phyloP scores from a whole-genome alignment of 805 yeast genomes.

The Wilhelminamyces savonicus region DNA sequence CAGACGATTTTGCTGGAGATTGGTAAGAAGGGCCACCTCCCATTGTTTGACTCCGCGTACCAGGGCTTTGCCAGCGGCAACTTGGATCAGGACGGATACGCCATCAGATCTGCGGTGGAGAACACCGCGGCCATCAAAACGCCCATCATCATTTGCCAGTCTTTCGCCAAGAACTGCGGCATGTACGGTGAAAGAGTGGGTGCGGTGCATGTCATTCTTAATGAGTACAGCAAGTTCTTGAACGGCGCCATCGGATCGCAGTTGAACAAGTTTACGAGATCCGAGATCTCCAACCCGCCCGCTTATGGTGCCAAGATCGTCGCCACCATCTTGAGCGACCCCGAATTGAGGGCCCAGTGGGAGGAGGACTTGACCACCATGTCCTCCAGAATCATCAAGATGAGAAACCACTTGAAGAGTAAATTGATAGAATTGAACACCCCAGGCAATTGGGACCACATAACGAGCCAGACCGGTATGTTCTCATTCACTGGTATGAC shows the following conservation, averaged over 20 bases:
- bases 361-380: constrained; percentile 73
- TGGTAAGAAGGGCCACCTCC: constrained; percentile 59
- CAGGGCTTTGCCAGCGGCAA: constrained; percentile 96
- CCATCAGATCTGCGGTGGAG: constrained; percentile 62
- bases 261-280: constrained; percentile 65
- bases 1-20: constrained; percentile 55
- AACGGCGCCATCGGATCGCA: constrained; percentile 65
- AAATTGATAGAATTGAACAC: constrained; percentile 58
- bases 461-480: constrained; percentile 90
- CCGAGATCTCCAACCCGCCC: constrained; percentile 91
- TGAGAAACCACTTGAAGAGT: constrained; percentile 66
- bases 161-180: constrained; percentile 94
- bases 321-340: constrained; percentile 60
- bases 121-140: constrained; percentile 19
- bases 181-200: constrained; percentile 98
- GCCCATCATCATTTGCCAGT: constrained; percentile 80
- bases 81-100: constrained; percentile 75
- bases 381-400: constrained; percentile 75
- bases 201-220: constrained; percentile 72
- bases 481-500: constrained; percentile 88
- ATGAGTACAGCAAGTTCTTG: constrained; percentile 24
- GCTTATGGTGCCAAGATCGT: constrained; percentile 94
- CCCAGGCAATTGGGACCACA: constrained; percentile 92
- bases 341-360: constrained; percentile 76
- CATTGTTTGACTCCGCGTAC: constrained; percentile 89